These are phyloP conservation scores for Geotrichum europaeum DNA, from an alignment of 1,139 yeast genomes.

Conservation along the genomic window DNA sequence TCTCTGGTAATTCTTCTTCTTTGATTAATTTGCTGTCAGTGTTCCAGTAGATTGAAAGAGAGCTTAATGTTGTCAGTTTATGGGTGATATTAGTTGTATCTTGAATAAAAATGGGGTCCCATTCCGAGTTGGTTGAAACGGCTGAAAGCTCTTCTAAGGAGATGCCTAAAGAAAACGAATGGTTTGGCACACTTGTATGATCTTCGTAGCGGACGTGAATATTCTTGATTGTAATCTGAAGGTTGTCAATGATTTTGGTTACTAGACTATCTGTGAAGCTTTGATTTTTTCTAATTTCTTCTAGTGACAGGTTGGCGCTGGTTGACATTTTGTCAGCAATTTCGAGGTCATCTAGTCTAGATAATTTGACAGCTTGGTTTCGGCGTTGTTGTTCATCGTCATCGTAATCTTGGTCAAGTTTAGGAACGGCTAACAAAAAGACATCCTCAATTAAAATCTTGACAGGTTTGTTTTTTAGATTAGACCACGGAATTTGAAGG, in stretches of 20 bases:
- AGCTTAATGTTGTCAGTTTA: constrained; percentile 69
- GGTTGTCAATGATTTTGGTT: constrained; percentile 85
- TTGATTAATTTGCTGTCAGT: constrained; percentile 49
- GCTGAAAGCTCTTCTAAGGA: constrained; percentile 86
- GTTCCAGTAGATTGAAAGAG: constrained; percentile 80
- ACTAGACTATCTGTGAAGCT: constrained; percentile 81
- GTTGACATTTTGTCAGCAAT: constrained; percentile 27
- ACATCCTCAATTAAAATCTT: constrained; percentile 85
- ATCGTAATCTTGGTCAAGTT: constrained; percentile 46
- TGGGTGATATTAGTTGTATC: constrained; percentile 63
- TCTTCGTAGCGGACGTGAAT: constrained; percentile 94
- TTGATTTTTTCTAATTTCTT: constrained; percentile 55
- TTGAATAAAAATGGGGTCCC: constrained; percentile 83
- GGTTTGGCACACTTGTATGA: constrained; percentile 39
- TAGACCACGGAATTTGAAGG: constrained; percentile 95
- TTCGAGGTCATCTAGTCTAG: constrained; percentile 65
- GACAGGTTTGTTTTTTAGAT: constrained; percentile 87
- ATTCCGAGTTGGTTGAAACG: constrained; percentile 74
- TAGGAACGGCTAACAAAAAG: constrained; percentile 74
- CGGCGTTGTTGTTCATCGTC: constrained; percentile 61
- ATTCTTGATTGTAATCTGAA: constrained; percentile 87
- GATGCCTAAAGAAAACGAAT: constrained; percentile 77
- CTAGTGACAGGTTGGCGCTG: constrained; percentile 30
- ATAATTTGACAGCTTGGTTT: constrained; percentile 59
- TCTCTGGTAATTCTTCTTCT: constrained; percentile 22